These are phyloP conservation scores for Eimeria necatrix DNA, from an alignment of 169 alveolate species.

Conservation along the genomic window DNA sequence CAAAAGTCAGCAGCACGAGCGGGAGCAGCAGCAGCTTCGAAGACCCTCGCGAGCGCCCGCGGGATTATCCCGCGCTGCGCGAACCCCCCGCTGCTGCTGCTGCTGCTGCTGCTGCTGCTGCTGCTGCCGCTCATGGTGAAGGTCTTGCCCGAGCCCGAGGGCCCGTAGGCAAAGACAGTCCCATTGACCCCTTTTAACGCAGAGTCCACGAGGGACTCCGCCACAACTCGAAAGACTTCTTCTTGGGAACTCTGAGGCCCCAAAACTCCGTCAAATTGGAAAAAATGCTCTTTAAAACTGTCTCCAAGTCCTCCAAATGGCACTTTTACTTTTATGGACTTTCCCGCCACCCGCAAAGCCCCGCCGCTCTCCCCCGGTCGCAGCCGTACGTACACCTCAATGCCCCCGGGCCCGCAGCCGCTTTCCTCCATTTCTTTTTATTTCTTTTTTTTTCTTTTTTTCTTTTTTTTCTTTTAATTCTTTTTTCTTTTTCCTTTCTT, in stretches of 20 bases:
- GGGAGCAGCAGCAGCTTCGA: conserved; percentile 87
- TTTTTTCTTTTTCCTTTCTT: not conserved
- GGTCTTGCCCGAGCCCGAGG: conserved; percentile 94
- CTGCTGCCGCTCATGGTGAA: conserved; percentile 91
- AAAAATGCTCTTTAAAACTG: conserved; percentile 86
- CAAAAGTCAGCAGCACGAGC: conserved; percentile 87
- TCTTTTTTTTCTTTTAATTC: too few species aligned
- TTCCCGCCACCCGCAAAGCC: conserved; percentile 13
- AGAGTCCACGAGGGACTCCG: conserved; percentile 81
- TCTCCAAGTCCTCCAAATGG: conserved; percentile 65
- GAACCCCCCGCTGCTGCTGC: conserved; percentile 91
- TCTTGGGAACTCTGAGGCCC: conserved; percentile 89
- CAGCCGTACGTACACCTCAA: conserved; percentile 79
- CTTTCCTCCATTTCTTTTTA: not conserved
- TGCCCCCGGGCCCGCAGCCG: conserved; percentile 21
- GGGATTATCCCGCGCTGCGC: conserved; percentile 95
- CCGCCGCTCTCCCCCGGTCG: conserved; percentile 55
- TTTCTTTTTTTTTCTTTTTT: not conserved
- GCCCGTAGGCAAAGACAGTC: conserved; percentile 95
- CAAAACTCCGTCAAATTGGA: conserved; percentile 89
- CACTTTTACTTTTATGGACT: not conserved
- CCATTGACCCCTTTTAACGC: conserved; percentile 89
- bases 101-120: too few species aligned
- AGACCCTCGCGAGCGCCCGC: conserved; percentile 91
- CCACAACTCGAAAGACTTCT: conserved; percentile 90